Conservation (phyloP, 1,284 basidiomycete species). For the Bjerkandera adusta region DNA sequence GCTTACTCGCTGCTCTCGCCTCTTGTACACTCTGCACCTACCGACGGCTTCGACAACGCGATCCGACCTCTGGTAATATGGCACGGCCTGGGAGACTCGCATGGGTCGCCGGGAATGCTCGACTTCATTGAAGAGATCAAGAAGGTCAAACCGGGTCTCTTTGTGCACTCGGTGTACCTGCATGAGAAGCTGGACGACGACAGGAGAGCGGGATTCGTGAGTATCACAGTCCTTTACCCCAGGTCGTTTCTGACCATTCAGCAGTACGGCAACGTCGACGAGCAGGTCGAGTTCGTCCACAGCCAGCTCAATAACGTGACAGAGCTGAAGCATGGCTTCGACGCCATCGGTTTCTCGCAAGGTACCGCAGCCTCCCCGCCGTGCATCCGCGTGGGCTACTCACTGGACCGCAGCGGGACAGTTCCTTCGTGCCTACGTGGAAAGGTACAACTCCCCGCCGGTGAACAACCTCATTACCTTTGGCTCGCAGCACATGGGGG, state of each 20-base stretch:
- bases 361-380: constrained; percentile 38
- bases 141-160: constrained; percentile 79
- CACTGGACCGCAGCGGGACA: constrained; percentile 57
- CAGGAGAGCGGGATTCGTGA: constrained; percentile 75
- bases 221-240: constrained; percentile 28
- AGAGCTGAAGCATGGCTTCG: constrained; percentile 77
- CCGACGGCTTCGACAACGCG: neutral
- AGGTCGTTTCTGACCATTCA: neutral
- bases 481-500: constrained; percentile 83
- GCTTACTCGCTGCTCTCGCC: no score
- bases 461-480: constrained; percentile 89
- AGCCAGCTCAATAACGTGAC: constrained; percentile 67
- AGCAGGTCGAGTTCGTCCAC: constrained; percentile 67
- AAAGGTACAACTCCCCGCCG: constrained; percentile 78
- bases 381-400: constrained; percentile 6
- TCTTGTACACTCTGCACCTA: neutral
- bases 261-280: constrained; percentile 80
- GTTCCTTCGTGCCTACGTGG: constrained; percentile 88
- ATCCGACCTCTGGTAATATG: constrained; percentile 85
- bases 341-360: constrained; percentile 93
- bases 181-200: constrained; percentile 70
- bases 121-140: constrained; percentile 69
- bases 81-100: constrained; percentile 87
- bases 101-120: constrained; percentile 65
- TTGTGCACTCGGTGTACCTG: constrained; percentile 80